phyloP scores from a whole-genome alignment of 768 basidiomycete species.

The Hericium erinaceus region DNA sequence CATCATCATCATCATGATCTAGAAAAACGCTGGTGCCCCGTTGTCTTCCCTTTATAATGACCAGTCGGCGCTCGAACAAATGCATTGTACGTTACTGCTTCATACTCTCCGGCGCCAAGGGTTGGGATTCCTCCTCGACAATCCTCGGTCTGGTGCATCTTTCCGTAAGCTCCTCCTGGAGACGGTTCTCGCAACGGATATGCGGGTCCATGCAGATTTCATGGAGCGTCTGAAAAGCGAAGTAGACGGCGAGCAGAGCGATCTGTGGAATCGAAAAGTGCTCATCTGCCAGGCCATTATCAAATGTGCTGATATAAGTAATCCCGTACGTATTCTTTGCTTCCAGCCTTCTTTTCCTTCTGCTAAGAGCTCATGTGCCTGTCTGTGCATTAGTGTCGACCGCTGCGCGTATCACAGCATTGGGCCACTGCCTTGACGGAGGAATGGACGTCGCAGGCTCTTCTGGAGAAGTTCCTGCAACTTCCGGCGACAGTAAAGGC shows the following conservation, averaged over 20 bases:
- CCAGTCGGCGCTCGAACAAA: slow-evolving; percentile 82
- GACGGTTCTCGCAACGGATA: slow-evolving; percentile 88
- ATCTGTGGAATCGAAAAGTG: slow-evolving; percentile 39
- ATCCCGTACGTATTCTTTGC: slow-evolving; percentile 61
- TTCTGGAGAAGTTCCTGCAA: slow-evolving; percentile 71
- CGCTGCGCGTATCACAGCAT: slow-evolving; percentile 81
- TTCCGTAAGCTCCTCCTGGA: slow-evolving; percentile 73
- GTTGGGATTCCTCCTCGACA: slow-evolving; percentile 57
- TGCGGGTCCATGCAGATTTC: slow-evolving; percentile 83
- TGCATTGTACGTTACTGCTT: slow-evolving; percentile 80
- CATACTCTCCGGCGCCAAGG: slow-evolving; percentile 76
- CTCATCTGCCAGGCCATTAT: slow-evolving; percentile 85
- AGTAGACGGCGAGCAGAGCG: slow-evolving; percentile 30
- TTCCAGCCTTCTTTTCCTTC: neutral
- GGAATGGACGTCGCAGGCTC: slow-evolving; percentile 88
- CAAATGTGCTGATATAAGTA: slow-evolving; percentile 98
- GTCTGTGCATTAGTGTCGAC: slow-evolving; percentile 68
- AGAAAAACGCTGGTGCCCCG: slow-evolving; percentile 93
- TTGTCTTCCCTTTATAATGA: slow-evolving; percentile 75
- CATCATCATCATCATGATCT: slow-evolving; percentile 7
- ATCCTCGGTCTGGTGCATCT: slow-evolving; percentile 32
- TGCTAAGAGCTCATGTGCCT: neutral
- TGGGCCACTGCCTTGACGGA: slow-evolving; percentile 86
- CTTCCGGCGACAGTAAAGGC: slow-evolving; percentile 50
- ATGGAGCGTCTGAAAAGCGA: slow-evolving; percentile 56